Evolutionary conservation across 768 basidiomycete genomes (phyloP), one percentile per base, ranked within the genome.

Genomic region (Lentinula raphanica): DNA sequence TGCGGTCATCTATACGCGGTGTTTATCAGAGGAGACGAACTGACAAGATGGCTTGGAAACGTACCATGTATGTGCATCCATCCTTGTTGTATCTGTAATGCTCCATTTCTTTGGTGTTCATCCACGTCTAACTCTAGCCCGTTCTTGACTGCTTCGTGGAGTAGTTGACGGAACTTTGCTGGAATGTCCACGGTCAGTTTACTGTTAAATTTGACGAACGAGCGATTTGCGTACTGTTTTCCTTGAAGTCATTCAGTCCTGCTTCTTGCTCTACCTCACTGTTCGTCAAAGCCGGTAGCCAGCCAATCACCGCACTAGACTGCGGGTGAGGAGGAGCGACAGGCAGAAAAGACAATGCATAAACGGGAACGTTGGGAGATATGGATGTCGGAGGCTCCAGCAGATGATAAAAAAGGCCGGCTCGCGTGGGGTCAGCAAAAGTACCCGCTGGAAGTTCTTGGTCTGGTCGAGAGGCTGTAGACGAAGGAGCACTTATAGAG

Each of bases 31-130:
- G 38, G 29, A 29, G 50, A 32, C 44, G 12, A 1, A 13, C 32
- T 35, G 32, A 35, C 3, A 29, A 19, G 39, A 25, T 21, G 12
- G 4, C 17, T 46, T n/a, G 45, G 8, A 3, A 25, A 27, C 2
- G 31, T 58, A 78, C 81, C 81, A 44, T 91, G 82, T 46, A 93
- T 85, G 66, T 93, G 91, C 87, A 93, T 88, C 91, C 91, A 93
- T n/a, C 91, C 91, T 19, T 82, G 70, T 59, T 80, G 81, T 2
- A 84, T 70, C 64, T 89, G 88, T 29, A 79, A 68, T 9, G 90
- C 91, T 5, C 79, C 80, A 57, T 84, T 84, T 4, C 66, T 77
- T 75, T 85, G 85, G 2, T 88, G 72, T 2, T 88, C 85, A 62
- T 93, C 91, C 1, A 78, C 73, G 9, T 76, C 78, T 45, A 88